Percentiles rank a stretch among this genome's conserved stretches.
phyloP scores from a whole-genome alignment of 169 alveolate genomes.

The Plasmodium relictum region DNA sequence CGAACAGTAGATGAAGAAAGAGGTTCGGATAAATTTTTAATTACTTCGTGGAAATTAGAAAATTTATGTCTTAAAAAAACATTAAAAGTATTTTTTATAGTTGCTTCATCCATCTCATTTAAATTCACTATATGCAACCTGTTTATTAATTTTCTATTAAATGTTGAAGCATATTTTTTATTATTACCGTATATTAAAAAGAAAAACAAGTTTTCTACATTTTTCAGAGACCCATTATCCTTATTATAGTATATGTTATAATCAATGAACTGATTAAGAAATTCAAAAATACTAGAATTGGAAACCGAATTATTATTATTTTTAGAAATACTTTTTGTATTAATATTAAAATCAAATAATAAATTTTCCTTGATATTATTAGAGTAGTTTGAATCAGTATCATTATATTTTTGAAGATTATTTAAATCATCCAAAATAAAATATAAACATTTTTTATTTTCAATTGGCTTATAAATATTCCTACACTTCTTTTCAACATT shows the following conservation, averaged over 20 bases:
- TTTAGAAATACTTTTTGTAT: conserved; percentile 24
- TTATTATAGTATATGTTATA: conserved; percentile 71
- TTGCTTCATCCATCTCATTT: conserved; percentile 74
- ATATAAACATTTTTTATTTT: conserved; percentile 66
- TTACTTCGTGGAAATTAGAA: conserved; percentile 75
- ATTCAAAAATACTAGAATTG: conserved; percentile 55
- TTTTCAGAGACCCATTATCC: conserved; percentile 52
- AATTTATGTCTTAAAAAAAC: conserved; percentile 74
- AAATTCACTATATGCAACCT: conserved; percentile 52
- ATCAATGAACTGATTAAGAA: conserved; percentile 71
- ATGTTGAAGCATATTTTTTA: conserved; percentile 54
- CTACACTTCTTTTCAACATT: conserved; percentile 75
- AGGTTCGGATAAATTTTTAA: conserved; percentile 72
- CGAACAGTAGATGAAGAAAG: conserved; percentile 57
- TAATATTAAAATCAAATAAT: conserved; percentile 46
- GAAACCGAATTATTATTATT: conserved; percentile 1
- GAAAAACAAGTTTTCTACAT: conserved; percentile 72
- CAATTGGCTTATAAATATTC: conserved; percentile 73
- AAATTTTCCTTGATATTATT: not conserved
- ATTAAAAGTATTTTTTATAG: conserved; percentile 61
- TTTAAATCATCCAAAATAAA: conserved; percentile 74
- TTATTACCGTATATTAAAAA: conserved; percentile 76
- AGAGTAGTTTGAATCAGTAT: not conserved
- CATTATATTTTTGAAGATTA: conserved; percentile 47
- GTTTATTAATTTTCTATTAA: conserved; percentile 66